phyloP scores from a whole-genome alignment of 257 asterid species.

The Solanum habrochaites region DNA sequence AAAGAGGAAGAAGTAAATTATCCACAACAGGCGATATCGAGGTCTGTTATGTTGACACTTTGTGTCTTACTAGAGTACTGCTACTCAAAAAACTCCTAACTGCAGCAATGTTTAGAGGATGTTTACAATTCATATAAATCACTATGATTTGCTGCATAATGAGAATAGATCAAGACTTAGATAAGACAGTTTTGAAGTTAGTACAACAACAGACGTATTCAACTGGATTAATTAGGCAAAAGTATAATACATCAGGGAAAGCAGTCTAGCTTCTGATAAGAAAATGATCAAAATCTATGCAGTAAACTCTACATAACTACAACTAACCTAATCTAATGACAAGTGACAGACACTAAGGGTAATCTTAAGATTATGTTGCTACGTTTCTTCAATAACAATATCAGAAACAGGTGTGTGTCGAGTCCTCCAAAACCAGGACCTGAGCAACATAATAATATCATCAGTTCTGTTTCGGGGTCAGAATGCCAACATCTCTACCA shows the following conservation, averaged over 20 bases:
- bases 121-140: neutral
- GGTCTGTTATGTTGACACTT: neutral
- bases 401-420: neutral
- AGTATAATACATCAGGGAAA: neutral
- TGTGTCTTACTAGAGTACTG: neutral
- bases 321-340: neutral
- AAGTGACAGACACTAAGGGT: neutral
- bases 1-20: constrained; percentile 43
- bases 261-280: neutral
- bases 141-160: neutral
- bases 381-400: neutral
- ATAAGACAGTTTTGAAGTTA: neutral
- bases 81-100: neutral
- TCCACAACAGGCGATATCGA: neutral
- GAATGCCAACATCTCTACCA: neutral
- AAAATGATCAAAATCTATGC: neutral
- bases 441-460: neutral
- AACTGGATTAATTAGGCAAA: neutral
- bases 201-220: neutral
- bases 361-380: neutral
- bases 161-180: neutral
- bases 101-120: neutral
- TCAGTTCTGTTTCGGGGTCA: neutral
- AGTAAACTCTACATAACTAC: neutral
- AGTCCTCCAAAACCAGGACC: neutral